Base-by-base conservation (phyloP, 352 stramenopile species). In the Pythium rishiriense region DNA sequence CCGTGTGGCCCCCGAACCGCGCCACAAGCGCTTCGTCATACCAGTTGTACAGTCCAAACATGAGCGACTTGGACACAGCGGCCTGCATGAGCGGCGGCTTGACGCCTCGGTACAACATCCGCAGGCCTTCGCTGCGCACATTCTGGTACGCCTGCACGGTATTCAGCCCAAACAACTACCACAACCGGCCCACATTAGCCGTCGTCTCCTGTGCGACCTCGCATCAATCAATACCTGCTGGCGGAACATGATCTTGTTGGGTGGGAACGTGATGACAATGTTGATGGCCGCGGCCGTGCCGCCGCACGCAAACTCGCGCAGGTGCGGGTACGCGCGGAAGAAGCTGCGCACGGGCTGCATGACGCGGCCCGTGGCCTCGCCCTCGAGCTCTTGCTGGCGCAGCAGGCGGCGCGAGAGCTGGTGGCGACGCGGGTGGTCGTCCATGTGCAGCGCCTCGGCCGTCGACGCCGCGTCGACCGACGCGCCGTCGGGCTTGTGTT, bases 211-310 rank as follows among this genome's bases (percentile, higher is more conserved):
- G 28, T 21, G 37, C 39, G 54, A 5, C 41, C 5, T 24, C 41
- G 8, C 17, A 5, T 7, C 12, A 24, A 42, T 15, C 37, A n/a
- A 11, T 77, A 90, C 87, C 83, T 96, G 87, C 58, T 97, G 87
- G 11, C 88, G 83, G 62, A 97, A 97, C 87, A 97, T 97, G 63
- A 97, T 69, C 72, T 97, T 97, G 70, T 96, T 96, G 39, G 83
- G 82, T 31, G 84, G 75, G 66, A 97, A 97, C 7, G 88, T 97
- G 56, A 93, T 69, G 37, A 96, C 52, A 53, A 96, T 94, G 63
- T 96, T 96, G 73, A 95, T 88, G 35, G 87, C 85, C 11, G 88
- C 87, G 1, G 88, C 88, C 17, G 83, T 77, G 55, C 85, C 88
- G 37, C 88, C 88, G 41, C 86, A 92, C 52, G 85, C 70, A 64